Percentiles rank a stretch among this genome's conserved stretches.
Evolutionary conservation across 495 filamentous ascomycete species (phyloP).

Genomic region (Rostrohypoxylon terebratum): DNA sequence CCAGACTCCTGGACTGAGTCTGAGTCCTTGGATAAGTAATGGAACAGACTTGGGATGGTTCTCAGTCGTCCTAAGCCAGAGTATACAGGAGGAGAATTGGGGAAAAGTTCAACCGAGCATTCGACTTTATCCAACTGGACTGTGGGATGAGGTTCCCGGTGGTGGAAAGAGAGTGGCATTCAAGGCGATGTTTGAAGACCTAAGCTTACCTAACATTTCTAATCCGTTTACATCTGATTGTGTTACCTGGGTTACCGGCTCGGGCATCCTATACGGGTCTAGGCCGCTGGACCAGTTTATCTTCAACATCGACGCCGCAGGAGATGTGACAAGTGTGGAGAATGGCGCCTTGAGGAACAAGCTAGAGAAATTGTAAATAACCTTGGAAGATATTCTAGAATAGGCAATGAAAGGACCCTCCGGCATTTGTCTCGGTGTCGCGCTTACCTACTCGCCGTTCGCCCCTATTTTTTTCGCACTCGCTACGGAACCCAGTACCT

Average conservation of each 20-base stretch:
- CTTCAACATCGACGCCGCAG: constrained; percentile 54
- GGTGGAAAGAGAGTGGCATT: constrained; percentile 54
- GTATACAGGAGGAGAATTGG: constrained; percentile 45
- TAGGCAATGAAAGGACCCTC: not conserved
- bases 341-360: constrained; percentile 54
- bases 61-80: constrained; percentile 48
- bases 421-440: not conserved
- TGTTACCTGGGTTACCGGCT: constrained; percentile 53
- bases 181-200: constrained; percentile 59
- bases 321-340: constrained; percentile 52
- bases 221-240: constrained; percentile 54
- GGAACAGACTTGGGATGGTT: constrained; percentile 57
- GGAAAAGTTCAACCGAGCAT: constrained; percentile 42
- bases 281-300: constrained; percentile 58
- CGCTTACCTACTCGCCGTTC: not conserved
- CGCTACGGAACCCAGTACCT: not conserved
- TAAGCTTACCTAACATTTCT: constrained; percentile 30
- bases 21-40: constrained; percentile 63
- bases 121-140: constrained; percentile 57
- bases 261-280: constrained; percentile 53
- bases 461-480: not conserved
- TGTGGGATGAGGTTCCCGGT: constrained; percentile 46
- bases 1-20: constrained; percentile 55
- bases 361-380: constrained; percentile 49
- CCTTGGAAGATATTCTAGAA: not conserved